Conservation (phyloP, 805 yeast genomes). For the Starmerella floricola region DNA sequence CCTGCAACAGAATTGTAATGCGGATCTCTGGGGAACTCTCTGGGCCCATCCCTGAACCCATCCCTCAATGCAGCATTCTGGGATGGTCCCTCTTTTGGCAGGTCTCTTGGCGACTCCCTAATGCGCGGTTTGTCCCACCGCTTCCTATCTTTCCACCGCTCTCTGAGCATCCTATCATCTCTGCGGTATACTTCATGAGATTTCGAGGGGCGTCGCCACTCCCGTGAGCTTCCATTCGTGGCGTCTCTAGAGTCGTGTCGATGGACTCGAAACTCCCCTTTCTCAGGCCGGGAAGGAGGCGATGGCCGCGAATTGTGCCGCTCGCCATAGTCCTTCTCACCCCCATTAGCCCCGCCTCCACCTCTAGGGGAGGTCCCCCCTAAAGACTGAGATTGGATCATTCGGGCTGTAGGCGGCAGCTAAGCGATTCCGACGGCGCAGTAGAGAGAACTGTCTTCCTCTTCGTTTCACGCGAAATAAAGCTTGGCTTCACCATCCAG, state of each 20-base stretch:
- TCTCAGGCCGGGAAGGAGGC: constrained; percentile 4
- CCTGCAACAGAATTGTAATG: too few species aligned
- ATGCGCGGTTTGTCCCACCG: constrained; percentile 4
- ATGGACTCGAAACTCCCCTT: background rate
- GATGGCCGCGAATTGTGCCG: constrained; percentile 3
- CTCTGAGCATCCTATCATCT: constrained; percentile 15
- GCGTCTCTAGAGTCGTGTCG: constrained; percentile 3
- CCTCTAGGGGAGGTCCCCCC: constrained; percentile 6
- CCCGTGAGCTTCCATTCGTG: background rate
- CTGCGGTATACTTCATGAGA: constrained; percentile 8
- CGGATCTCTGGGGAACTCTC: too few species aligned
- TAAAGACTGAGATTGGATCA: constrained; percentile 11
- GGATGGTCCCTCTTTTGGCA: too few species aligned
- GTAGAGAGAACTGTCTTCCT: too few species aligned
- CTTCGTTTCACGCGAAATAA: too few species aligned
- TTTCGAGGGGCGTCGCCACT: constrained; percentile 10
- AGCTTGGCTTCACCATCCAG: too few species aligned
- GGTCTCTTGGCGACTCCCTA: background rate
- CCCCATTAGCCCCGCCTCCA: constrained; percentile 1
- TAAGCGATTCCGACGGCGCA: too few species aligned
- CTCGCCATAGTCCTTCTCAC: constrained; percentile 1
- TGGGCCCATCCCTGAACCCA: too few species aligned
- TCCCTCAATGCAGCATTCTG: too few species aligned
- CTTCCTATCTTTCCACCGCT: constrained; percentile 7
- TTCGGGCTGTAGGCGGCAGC: background rate